A percentile compares a stretch with the other conserved stretches of the same genome.
Evolutionary conservation across 495 filamentous ascomycete species (phyloP).

Genomic region (Extremus antarcticus): DNA sequence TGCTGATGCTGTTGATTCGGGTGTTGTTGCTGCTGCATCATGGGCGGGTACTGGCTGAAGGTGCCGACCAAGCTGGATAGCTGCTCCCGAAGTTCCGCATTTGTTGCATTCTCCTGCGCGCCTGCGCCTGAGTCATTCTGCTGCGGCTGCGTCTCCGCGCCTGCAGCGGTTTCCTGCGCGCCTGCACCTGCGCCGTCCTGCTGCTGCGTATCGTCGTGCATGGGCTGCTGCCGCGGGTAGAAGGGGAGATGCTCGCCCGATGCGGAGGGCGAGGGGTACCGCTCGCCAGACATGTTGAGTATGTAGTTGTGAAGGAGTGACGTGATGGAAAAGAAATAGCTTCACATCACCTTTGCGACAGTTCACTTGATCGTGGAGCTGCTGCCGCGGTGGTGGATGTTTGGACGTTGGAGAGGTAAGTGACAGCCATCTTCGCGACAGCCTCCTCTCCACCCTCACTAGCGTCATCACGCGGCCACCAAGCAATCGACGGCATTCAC

Average conservation of each 20-base stretch:
- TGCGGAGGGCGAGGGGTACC: not conserved
- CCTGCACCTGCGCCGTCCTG: not conserved
- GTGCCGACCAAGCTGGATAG: conserved; percentile 13
- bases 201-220: not conserved
- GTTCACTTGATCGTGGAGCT: no score
- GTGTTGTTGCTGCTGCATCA: not conserved
- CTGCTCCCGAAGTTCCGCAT: conserved; percentile 11
- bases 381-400: not conserved
- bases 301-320: no score
- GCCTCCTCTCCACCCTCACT: not conserved
- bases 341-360: no score
- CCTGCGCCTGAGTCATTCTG: no score
- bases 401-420: not conserved
- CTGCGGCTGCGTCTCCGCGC: not conserved
- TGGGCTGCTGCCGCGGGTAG: conserved; percentile 7
- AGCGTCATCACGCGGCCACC: not conserved
- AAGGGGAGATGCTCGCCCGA: conserved; percentile 8
- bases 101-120: conserved; percentile 6
- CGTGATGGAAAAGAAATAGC: no score
- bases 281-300: not conserved
- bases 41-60: not conserved
- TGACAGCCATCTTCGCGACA: not conserved
- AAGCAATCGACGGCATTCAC: not conserved
- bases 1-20: not conserved
- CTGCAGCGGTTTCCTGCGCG: not conserved